Evolutionary conservation across 1,139 yeast genomes (phyloP), one percentile per base, ranked within the genome.

Genomic region (Blastobotrys niveus): DNA sequence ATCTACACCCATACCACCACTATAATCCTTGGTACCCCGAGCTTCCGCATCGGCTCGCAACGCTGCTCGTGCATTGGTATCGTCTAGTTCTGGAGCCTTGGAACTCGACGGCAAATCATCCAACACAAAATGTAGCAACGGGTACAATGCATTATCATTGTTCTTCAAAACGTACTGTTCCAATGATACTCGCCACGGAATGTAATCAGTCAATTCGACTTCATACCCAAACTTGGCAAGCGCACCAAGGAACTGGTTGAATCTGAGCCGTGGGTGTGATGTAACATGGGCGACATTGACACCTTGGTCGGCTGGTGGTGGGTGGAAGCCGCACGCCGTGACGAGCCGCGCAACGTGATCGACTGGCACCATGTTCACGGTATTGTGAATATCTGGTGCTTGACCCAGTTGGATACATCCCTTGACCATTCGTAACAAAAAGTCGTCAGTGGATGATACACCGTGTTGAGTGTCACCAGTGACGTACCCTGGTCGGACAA

Each of bases 311-410:
- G 57, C 48, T 26, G 60, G 62, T 30, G 93, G 87, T 27, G 96
- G 94, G 54, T 79, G 77, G 53, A 91, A 72, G 0, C 95, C 82
- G 26, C 93, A 70, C 1, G 97, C 88, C 42, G 82, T 85, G 27
- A 82, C 87, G 20, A 88, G 86, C 45, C 95, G 77, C 1, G 98
- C 97, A 53, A 91, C 98, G 58, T 91, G 98, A 57, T 91, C 97
- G 30, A 91, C 98, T 3, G 98, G 98, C 19, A 88, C 96, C 87
- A 89, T 88, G 64, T 93, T 93, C 38, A 89, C 95, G 40, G 81
- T 77, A 69, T 91, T 91, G 56, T 77, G 66, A 52, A 91, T 88
- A 58, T 84, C 85, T 19, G 99, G 98, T 57, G 77, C 82, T 37
- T 73, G 70, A 2, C 96, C 95, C 49, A 91, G 68, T 66, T 91